A percentile compares a stretch with the other conserved stretches of the same genome.
Conservation (phyloP, 306 rosid genomes). For the Gynostemma pentaphyllum region DNA sequence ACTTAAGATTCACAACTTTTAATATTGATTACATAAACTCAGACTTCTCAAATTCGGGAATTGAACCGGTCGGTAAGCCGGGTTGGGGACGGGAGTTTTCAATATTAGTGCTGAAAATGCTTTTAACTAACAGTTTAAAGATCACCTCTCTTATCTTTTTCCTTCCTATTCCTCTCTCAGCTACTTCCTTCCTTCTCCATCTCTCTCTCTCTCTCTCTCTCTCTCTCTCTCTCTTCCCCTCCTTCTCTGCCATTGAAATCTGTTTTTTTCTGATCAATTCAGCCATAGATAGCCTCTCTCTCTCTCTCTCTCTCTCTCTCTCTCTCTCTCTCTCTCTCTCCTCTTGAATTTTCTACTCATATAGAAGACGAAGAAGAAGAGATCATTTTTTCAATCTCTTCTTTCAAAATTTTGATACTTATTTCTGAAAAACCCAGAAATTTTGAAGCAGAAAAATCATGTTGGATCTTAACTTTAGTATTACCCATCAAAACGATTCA, state of each 20-base stretch:
- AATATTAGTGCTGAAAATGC: not conserved
- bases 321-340: no score
- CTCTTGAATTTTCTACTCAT: no score
- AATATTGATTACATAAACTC: no score
- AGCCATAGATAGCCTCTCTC: not conserved
- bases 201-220: constrained; percentile 1
- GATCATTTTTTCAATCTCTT: not conserved
- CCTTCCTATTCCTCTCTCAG: not conserved
- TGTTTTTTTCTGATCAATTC: not conserved
- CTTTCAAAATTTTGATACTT: no score
- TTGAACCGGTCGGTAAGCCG: no score
- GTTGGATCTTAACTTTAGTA: constrained; percentile 44
- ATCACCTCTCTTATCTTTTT: constrained; percentile 5
- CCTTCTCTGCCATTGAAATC: not conserved
- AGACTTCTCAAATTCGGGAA: no score
- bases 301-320: no score
- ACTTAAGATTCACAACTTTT: no score
- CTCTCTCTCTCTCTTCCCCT: not conserved
- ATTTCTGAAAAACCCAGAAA: no score
- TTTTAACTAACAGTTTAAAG: not conserved
- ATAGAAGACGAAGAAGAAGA: no score
- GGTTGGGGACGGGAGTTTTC: not conserved
- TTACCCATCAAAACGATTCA: not conserved
- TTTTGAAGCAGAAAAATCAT: no score
- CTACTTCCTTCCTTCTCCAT: not conserved